Conservation (phyloP, 1,284 basidiomycete genomes). For the Puccinia hordei region DNA sequence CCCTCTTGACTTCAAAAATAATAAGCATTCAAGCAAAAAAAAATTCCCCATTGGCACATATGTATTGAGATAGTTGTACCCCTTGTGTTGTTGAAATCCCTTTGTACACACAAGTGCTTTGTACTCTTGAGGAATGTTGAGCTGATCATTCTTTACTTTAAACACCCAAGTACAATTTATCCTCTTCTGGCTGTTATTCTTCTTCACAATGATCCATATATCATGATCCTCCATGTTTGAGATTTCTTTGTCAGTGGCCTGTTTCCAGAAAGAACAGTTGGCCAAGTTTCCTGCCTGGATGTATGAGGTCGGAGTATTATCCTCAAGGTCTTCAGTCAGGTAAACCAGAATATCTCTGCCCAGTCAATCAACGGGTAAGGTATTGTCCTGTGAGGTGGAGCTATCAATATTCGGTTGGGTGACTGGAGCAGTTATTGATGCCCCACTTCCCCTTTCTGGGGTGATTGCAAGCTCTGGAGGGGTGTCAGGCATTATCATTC, state of each 20-base stretch:
- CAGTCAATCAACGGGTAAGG: not conserved
- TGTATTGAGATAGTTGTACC: not conserved
- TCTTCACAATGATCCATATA: slow-evolving; percentile 3
- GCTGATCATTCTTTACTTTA: slow-evolving; percentile 13
- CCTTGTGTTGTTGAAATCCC: not conserved
- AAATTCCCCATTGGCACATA: slow-evolving; percentile 2
- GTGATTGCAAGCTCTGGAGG: not conserved
- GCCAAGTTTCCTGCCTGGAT: not conserved
- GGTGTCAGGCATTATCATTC: too few species aligned
- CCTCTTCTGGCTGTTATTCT: not conserved
- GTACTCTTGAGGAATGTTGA: not conserved
- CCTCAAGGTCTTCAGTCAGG: not conserved
- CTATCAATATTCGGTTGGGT: not conserved
- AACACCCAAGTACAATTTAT: slow-evolving; percentile 28
- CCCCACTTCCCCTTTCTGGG: too few species aligned
- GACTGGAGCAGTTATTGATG: too few species aligned
- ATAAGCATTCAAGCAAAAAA: not conserved
- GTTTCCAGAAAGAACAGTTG: not conserved
- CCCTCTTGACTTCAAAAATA: not conserved
- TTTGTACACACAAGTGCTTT: not conserved
- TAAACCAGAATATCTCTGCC: not conserved
- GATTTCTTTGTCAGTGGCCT: slow-evolving; percentile 13
- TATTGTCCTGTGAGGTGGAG: not conserved
- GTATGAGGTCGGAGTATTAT: not conserved
- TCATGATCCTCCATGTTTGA: not conserved